A percentile compares a stretch with the other conserved stretches of the same genome.
Conservation (phyloP, 2,329 filamentous ascomycete species). For the Cryphonectria japonica region DNA sequence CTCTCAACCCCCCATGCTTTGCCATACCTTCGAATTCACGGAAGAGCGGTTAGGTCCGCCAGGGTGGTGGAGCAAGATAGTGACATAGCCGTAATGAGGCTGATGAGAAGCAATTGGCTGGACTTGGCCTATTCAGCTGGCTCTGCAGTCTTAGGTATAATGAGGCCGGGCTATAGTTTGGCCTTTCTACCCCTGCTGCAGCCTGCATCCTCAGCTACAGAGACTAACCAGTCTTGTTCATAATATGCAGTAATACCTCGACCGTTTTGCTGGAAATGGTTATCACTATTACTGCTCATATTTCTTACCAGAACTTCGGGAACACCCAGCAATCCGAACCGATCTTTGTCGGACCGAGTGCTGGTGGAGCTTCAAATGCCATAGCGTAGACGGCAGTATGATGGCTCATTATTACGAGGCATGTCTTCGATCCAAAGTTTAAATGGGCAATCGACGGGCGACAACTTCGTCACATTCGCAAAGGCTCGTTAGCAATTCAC, state of each 20-base stretch:
- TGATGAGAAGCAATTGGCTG: not conserved
- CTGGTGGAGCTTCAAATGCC: not conserved
- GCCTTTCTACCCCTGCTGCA: not conserved
- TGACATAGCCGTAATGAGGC: not conserved
- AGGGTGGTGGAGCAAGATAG: slow-evolving; percentile 24
- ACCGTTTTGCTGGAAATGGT: not conserved
- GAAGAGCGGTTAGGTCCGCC: not conserved
- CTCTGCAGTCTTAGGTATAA: not conserved
- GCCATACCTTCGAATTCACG: not conserved
- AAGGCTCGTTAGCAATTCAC: not conserved
- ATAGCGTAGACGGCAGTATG: not conserved
- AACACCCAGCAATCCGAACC: not conserved
- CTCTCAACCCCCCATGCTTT: not conserved
- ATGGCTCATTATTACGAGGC: not conserved
- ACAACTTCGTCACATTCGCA: not conserved
- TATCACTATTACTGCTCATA: not conserved
- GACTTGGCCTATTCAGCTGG: not conserved
- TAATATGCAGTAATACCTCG: not conserved
- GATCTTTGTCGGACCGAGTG: not conserved
- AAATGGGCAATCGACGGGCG: not conserved
- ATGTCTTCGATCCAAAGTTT: not conserved
- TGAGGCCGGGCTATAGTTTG: not conserved
- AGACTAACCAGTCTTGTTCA: not conserved
- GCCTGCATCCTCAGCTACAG: not conserved
- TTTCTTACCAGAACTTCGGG: not conserved